Evolutionary conservation across 768 basidiomycete species (phyloP), one percentile per base, ranked within the genome.

Genomic region (Cubamyces sp.): DNA sequence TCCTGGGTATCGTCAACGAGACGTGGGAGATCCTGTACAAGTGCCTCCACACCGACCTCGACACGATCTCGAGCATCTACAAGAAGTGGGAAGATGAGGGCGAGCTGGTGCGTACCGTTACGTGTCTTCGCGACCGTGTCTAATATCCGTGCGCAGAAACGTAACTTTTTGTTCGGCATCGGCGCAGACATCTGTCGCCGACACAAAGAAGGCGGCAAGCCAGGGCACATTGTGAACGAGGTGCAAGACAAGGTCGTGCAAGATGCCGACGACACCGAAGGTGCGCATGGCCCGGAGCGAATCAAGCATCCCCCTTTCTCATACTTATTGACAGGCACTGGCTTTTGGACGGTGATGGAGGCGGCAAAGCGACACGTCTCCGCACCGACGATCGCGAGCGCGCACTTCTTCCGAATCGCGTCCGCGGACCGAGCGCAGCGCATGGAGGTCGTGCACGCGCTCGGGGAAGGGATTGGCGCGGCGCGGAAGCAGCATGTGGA

Each of bases 241-340:
- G 62, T 69, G 37, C 65, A 66, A 26, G 68, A 69, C 57, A 69
- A 66, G 60, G 68, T 69, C 21, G 68, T 69, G 37, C 68, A 69
- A 25, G 68, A 69, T 30, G 68, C 65, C 2, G 68, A 69, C 57
- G 60, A 58, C n/a, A 52, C 51, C 15, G 69, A 69, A 63, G 65
- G 61, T 66, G 42, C 15, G 61, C 3, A 16, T n/a, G 7, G 18
- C 30, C 1, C 15, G 15, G 9, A n/a, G 9, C 3, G 21, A 26
- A 1, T 34, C 11, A 11, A 34, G 41, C 16, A 26, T 16, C 30
- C 14, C 47, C 25, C 14, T 6, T 12, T 12, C 19, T 50, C 43
- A 54, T 19, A n/a, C 18, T 3, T 9, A n/a, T 46, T 9, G 16
- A 28, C 40, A 66, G 68, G 68, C 8, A 69, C 68, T 23, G 68